Evolutionary conservation across 1,284 basidiomycete species (phyloP).

Genomic region (Ceratobasidium papillatum): DNA sequence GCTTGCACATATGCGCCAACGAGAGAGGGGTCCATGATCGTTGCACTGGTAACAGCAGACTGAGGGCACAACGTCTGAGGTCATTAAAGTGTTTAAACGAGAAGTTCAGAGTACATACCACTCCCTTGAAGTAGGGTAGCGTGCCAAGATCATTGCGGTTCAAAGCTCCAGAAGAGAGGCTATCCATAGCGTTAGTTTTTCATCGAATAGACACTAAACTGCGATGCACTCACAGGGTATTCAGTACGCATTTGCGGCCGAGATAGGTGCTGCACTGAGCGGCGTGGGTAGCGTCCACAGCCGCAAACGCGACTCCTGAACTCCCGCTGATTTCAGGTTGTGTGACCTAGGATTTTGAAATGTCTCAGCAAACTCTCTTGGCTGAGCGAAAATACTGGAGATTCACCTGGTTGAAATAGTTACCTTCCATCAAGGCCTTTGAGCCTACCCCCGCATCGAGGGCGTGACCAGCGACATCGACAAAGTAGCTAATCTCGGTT

Average conservation of each 20-base stretch:
- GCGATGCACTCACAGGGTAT: constrained; percentile 22
- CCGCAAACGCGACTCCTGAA: constrained; percentile 16
- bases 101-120: not conserved
- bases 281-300: constrained; percentile 18
- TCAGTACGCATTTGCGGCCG: constrained; percentile 27
- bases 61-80: not conserved
- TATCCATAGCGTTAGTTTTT: not conserved
- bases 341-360: constrained; percentile 38
- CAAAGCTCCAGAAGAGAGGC: constrained; percentile 20
- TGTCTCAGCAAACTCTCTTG: no score
- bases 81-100: not conserved
- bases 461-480: constrained; percentile 36
- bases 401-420: constrained; percentile 37
- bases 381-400: not conserved
- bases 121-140: constrained; percentile 3
- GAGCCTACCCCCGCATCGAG: constrained; percentile 35
- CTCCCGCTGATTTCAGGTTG: constrained; percentile 27
- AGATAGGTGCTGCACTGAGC: constrained; percentile 37
- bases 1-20: constrained; percentile 39
- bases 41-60: constrained; percentile 31
- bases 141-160: constrained; percentile 18
- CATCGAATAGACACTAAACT: no score
- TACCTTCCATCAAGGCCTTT: constrained; percentile 33
- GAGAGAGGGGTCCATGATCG: constrained; percentile 33
- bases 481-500: constrained; percentile 15